Evolutionary conservation across 1,284 basidiomycete species (phyloP), one percentile per base, ranked within the genome.

Genomic region (Pseudozyma hubeiensis): DNA sequence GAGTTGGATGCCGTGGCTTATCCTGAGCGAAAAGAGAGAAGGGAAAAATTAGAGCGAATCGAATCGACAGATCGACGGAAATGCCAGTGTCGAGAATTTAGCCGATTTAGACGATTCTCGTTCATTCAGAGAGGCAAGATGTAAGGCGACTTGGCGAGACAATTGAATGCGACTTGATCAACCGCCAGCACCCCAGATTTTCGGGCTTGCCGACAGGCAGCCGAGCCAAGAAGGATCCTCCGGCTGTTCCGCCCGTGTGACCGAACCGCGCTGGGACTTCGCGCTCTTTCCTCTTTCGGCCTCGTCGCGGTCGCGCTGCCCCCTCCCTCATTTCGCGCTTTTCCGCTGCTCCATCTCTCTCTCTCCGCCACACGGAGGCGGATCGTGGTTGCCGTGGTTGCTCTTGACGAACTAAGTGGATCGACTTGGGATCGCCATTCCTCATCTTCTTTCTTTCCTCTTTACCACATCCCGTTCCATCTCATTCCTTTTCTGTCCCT

Each of bases 291-390:
- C 16, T 41, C 7, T 41, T 41, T 41, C 24, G 24, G 24, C 1
- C 24, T 24, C 17, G 43, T 62, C 60, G 60, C 60, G 60, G 53
- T 55, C 60, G 60, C 60, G 53, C 53, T 56, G 16, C 6, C 13
- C 40, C 33, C 34, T 16, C 29, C 41, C 30, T 31, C 29, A 29
- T 47, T 29, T 53, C 50, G 54, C 61, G 61, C 50, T 35, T 24
- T 17, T 4, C 24, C 45, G 49, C 39, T 35, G 52, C 62, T 57
- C 50, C 55, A 44, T 51, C 44, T 39, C 19, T 17, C 19, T 17
- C 24, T 19, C 14, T 37, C 52, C 30, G 13, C 7, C 40, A 7
- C 16, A 16, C 16, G 24, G 43, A 24, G 43, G 43, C 19, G 43
- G 43, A 30, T 51, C 37, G 30, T 24, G 39, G 29, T 47, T 35